Conservation (phyloP, 495 filamentous ascomycete genomes). For the Apiosordaria backusii region DNA sequence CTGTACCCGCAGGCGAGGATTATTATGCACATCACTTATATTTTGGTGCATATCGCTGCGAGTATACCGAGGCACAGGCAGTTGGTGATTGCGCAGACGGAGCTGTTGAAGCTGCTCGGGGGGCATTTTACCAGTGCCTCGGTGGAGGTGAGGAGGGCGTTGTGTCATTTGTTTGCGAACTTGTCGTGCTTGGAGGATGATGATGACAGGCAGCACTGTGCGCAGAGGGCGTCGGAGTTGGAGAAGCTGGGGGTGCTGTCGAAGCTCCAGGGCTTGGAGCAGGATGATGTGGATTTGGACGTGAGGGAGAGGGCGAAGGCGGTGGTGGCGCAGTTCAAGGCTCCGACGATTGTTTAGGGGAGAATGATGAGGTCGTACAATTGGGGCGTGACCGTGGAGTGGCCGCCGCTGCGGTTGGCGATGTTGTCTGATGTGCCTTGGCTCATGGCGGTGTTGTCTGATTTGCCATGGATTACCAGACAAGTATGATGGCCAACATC, state of each 20-base stretch:
- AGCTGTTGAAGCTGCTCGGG: slow-evolving; percentile 60
- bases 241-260: slow-evolving; percentile 66
- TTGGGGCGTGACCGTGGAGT: too few species aligned
- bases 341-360: slow-evolving; percentile 7
- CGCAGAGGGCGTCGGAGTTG: slow-evolving; percentile 63
- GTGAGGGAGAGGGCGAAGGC: slow-evolving; percentile 79
- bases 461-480: too few species aligned
- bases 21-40: slow-evolving; percentile 65
- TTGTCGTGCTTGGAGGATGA: slow-evolving; percentile 75
- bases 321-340: slow-evolving; percentile 64
- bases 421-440: too few species aligned
- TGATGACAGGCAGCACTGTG: slow-evolving; percentile 56
- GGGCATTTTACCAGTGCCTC: slow-evolving; percentile 69
- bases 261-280: slow-evolving; percentile 59
- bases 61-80: slow-evolving; percentile 71
- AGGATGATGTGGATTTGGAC: slow-evolving; percentile 72
- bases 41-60: slow-evolving; percentile 83
- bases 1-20: slow-evolving; percentile 66
- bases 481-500: too few species aligned
- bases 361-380: neutral
- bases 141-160: slow-evolving; percentile 65
- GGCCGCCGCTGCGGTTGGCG: too few species aligned
- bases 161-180: slow-evolving; percentile 80
- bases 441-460: too few species aligned
- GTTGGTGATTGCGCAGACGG: slow-evolving; percentile 53